Evolutionary conservation across 2,329 filamentous ascomycete genomes (phyloP).

Genomic region (Akanthomyces muscarius): DNA sequence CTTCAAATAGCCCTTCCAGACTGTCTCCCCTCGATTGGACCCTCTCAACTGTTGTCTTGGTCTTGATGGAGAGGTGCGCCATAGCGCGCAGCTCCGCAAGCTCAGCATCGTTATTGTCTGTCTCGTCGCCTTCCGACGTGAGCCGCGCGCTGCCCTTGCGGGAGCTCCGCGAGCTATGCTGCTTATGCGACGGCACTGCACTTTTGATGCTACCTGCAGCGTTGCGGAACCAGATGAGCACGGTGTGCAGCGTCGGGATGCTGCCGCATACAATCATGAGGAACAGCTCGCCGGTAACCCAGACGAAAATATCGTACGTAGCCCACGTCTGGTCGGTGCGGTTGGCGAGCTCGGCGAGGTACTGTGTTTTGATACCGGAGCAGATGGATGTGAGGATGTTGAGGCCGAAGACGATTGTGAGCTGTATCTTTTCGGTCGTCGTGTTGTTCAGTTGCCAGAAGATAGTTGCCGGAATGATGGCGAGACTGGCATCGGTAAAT

Average conservation of each 20-base stretch:
- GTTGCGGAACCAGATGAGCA: slow-evolving; percentile 19
- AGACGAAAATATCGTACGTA: slow-evolving; percentile 23
- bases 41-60: slow-evolving; percentile 21
- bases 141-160: slow-evolving; percentile 13
- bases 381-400: slow-evolving; percentile 25
- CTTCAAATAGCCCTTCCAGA: slow-evolving; percentile 17
- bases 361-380: slow-evolving; percentile 25
- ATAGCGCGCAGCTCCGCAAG: slow-evolving; percentile 15
- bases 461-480: slow-evolving; percentile 23
- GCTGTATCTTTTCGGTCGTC: slow-evolving; percentile 73
- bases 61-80: slow-evolving; percentile 19
- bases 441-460: slow-evolving; percentile 71
- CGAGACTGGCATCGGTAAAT: slow-evolving; percentile 24
- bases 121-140: slow-evolving; percentile 6
- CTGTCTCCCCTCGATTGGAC: slow-evolving; percentile 9
- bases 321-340: slow-evolving; percentile 24
- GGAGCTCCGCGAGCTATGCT: neutral
- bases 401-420: slow-evolving; percentile 35
- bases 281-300: slow-evolving; percentile 24
- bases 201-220: slow-evolving; percentile 12
- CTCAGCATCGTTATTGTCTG: slow-evolving; percentile 15
- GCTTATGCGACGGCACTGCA: neutral
- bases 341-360: slow-evolving; percentile 22
- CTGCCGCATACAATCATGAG: slow-evolving; percentile 25
- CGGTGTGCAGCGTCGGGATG: slow-evolving; percentile 21